phyloP scores from a whole-genome alignment of 1,284 basidiomycete genomes.

The Pascua sp. region DNA sequence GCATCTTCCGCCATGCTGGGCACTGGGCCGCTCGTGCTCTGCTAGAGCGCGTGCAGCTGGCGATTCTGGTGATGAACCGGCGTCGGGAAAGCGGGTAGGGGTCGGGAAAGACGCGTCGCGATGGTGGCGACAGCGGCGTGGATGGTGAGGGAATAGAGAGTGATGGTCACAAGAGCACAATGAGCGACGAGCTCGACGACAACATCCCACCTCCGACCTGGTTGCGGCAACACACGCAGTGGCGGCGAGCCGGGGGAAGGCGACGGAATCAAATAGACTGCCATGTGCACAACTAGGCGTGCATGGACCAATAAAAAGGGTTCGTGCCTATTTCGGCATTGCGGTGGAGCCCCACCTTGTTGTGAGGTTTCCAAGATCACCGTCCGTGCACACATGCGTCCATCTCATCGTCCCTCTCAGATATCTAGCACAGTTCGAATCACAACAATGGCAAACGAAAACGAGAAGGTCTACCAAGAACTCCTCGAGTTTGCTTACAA shows the following conservation, averaged over 20 bases:
- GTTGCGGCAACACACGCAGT: too few species aligned
- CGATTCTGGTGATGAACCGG: too few species aligned
- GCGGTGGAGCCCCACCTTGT: background rate
- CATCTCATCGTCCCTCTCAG: background rate
- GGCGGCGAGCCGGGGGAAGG: too few species aligned
- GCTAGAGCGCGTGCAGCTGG: too few species aligned
- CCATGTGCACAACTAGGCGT: background rate
- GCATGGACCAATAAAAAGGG: too few species aligned
- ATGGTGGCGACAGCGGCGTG: too few species aligned
- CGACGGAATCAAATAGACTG: constrained; percentile 1
- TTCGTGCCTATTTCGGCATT: background rate
- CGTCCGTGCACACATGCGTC: background rate
- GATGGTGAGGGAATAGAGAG: too few species aligned
- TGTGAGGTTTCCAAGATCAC: background rate
- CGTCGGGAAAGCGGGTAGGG: too few species aligned
- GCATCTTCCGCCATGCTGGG: constrained; percentile 21
- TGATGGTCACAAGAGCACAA: too few species aligned
- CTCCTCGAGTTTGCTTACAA: constrained; percentile 25
- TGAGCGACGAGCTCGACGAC: too few species aligned
- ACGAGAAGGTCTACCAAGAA: constrained; percentile 19
- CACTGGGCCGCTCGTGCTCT: background rate
- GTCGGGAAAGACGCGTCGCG: too few species aligned
- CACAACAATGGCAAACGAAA: constrained; percentile 3
- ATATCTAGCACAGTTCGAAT: background rate
- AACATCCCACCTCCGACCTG: too few species aligned